phyloP scores from a whole-genome alignment of 768 basidiomycete genomes.

The Lactarius deliciosus region DNA sequence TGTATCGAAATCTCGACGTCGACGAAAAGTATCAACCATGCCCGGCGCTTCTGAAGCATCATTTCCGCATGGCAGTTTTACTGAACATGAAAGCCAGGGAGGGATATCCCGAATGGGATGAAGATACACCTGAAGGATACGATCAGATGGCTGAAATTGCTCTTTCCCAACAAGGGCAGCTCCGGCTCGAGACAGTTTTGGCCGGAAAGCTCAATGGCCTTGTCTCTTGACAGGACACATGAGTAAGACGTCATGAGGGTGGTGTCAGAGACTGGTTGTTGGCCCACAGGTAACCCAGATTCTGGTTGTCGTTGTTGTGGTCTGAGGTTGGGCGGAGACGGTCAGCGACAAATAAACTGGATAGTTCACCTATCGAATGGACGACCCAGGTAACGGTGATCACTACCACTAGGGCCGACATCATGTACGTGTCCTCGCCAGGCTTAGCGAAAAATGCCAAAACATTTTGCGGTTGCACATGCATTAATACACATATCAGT shows the following conservation, averaged over 20 bases:
- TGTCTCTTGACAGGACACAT: neutral
- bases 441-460: no score
- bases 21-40: neutral
- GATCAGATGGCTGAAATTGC: neutral
- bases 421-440: no score
- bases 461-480: neutral
- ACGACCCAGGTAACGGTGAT: no score
- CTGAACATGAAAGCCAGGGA: neutral
- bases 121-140: neutral
- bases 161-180: neutral
- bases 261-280: no score
- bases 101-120: neutral
- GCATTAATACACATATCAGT: neutral
- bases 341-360: no score
- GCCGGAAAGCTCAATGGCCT: neutral
- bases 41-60: neutral
- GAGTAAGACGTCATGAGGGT: no score
- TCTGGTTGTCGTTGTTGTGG: no score
- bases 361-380: no score
- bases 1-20: neutral
- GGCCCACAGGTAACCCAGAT: no score
- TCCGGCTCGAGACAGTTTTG: neutral
- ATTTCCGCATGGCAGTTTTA: neutral
- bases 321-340: no score
- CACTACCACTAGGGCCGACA: no score